Percentiles rank a stretch among this genome's conserved stretches.
Evolutionary conservation across 2,329 filamentous ascomycete genomes (phyloP).

Genomic region (Ophiostoma montium): DNA sequence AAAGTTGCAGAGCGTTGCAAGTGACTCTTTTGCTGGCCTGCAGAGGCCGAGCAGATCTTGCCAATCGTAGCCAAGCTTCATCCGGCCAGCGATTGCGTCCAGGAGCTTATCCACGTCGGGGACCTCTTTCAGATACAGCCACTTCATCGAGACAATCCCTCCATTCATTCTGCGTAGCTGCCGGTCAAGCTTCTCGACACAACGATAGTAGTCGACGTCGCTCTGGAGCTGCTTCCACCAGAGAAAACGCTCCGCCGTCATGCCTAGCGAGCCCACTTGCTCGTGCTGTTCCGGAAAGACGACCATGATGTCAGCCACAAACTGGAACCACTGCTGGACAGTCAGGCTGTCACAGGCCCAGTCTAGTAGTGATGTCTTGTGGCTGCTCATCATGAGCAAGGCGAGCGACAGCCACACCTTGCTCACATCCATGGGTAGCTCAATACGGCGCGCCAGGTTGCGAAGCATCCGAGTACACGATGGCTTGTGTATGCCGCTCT

Average conservation of each 20-base stretch:
- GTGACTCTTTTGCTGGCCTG: conserved; percentile 5
- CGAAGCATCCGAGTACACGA: conserved; percentile 13
- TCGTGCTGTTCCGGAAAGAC: conserved; percentile 5
- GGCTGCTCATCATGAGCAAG: conserved; percentile 9
- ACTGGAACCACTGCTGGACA: conserved; percentile 11
- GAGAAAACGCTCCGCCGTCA: conserved; percentile 4
- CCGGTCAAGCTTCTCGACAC: conserved; percentile 5
- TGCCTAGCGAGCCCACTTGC: conserved; percentile 2
- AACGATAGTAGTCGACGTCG: neutral
- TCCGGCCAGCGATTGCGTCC: conserved; percentile 5
- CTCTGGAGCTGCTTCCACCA: conserved; percentile 7
- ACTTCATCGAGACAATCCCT: conserved; percentile 3
- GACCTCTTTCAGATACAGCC: conserved; percentile 10
- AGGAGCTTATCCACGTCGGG: conserved; percentile 7
- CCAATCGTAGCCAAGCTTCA: conserved; percentile 5
- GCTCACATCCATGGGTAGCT: conserved; percentile 8
- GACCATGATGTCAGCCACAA: conserved; percentile 10
- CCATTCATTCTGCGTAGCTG: conserved; percentile 1
- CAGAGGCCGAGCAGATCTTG: conserved; percentile 11
- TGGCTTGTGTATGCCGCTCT: conserved; percentile 8
- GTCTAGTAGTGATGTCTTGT: conserved; percentile 6
- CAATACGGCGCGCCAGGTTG: conserved; percentile 12
- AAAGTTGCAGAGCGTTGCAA: conserved; percentile 10
- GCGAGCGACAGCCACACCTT: conserved; percentile 14
- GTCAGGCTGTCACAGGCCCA: conserved; percentile 14